Evolutionary conservation across 306 rosid species (phyloP).

Genomic region (Pterocarpus santalinus): DNA sequence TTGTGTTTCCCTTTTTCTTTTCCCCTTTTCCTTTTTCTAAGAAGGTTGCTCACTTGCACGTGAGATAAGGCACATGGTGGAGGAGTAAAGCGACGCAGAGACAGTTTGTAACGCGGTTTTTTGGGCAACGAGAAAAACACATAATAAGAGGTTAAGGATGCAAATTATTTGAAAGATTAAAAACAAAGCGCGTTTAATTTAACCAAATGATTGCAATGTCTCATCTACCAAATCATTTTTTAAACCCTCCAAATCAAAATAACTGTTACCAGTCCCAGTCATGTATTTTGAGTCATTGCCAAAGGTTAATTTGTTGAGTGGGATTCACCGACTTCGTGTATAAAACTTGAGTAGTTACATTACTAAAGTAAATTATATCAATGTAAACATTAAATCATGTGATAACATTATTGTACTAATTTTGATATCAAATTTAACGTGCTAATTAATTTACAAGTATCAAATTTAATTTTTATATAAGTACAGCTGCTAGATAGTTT

Average conservation of each 20-base stretch:
- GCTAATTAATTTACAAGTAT: no score
- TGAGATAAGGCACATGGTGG: slow-evolving; percentile 40
- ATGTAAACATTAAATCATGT: background rate
- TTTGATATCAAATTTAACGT: no score
- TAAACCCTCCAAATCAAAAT: slow-evolving; percentile 20
- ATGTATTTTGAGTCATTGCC: background rate
- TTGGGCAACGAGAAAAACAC: slow-evolving; percentile 42
- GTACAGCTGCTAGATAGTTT: no score
- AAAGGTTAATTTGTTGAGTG: background rate
- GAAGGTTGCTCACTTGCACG: slow-evolving; percentile 37
- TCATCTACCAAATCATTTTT: slow-evolving; percentile 47
- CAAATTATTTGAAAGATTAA: slow-evolving; percentile 12
- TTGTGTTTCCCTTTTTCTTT: background rate
- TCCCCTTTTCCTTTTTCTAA: background rate
- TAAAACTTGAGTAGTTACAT: background rate
- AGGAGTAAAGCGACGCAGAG: slow-evolving; percentile 24
- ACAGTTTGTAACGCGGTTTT: slow-evolving; percentile 48
- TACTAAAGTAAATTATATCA: background rate
- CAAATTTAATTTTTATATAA: no score
- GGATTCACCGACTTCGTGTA: background rate
- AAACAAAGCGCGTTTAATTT: slow-evolving; percentile 49
- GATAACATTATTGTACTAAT: background rate
- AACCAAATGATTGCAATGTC: slow-evolving; percentile 58
- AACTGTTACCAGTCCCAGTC: slow-evolving; percentile 17
- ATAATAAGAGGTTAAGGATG: slow-evolving; percentile 20